These are phyloP conservation scores for Porcisia deanei DNA, from an alignment of 208 protist genomes.

Conservation along the genomic window DNA sequence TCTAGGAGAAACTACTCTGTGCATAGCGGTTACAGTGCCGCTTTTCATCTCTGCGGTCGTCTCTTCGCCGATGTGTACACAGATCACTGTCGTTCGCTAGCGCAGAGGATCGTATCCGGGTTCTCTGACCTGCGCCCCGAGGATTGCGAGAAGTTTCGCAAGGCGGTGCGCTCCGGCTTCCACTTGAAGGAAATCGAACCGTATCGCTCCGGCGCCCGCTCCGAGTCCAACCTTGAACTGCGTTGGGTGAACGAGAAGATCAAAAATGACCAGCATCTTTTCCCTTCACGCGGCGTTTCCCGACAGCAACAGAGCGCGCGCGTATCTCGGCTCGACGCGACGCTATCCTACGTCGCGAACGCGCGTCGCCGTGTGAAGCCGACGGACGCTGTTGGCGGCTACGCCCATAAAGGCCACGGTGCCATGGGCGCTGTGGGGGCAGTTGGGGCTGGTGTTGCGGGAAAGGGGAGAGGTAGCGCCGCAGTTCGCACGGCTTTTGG, in stretches of 20 bases:
- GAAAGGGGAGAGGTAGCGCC: neutral
- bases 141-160: slow-evolving; percentile 37
- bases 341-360: slow-evolving; percentile 31
- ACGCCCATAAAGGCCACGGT: neutral
- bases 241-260: slow-evolving; percentile 50
- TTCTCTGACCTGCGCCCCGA: slow-evolving; percentile 31
- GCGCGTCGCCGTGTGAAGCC: slow-evolving; percentile 22
- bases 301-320: slow-evolving; percentile 21
- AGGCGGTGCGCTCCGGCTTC: slow-evolving; percentile 32
- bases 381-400: neutral
- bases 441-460: neutral
- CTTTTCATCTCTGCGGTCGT: slow-evolving; percentile 33
- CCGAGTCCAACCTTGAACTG: slow-evolving; percentile 42
- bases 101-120: slow-evolving; percentile 22
- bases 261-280: slow-evolving; percentile 63
- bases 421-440: neutral
- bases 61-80: slow-evolving; percentile 33
- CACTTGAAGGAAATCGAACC: slow-evolving; percentile 31
- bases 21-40: slow-evolving; percentile 35
- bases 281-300: slow-evolving; percentile 23
- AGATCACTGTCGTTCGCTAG: slow-evolving; percentile 24
- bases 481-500: neutral
- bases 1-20: slow-evolving; percentile 27
- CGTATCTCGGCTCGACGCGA: slow-evolving; percentile 26
- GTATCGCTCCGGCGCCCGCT: slow-evolving; percentile 22